Conservation (phyloP, 805 yeast genomes). For the Hanseniaspora occidentalis region DNA sequence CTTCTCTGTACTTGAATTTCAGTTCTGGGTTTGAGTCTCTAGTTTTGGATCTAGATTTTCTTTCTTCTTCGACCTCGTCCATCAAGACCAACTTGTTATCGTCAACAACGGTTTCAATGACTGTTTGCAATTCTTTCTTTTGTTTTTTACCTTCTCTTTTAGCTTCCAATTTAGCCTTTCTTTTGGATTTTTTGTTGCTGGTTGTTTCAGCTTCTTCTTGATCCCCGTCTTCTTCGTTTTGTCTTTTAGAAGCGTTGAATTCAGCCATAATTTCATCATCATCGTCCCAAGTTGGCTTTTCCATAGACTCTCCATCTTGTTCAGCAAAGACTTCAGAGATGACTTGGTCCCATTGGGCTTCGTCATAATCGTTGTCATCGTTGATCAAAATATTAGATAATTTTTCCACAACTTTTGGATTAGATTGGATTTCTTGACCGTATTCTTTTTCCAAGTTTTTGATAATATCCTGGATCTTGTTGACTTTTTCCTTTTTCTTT, state of each 20-base stretch:
- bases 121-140: slow-evolving; percentile 45
- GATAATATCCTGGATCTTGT: slow-evolving; percentile 51
- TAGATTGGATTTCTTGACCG: slow-evolving; percentile 29
- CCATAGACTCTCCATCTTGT: slow-evolving; percentile 23
- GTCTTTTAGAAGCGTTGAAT: slow-evolving; percentile 25
- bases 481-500: slow-evolving; percentile 65
- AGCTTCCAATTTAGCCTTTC: slow-evolving; percentile 41
- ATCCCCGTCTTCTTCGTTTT: slow-evolving; percentile 10
- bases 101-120: slow-evolving; percentile 72
- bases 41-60: slow-evolving; percentile 44
- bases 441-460: slow-evolving; percentile 30
- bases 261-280: slow-evolving; percentile 42
- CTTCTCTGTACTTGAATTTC: slow-evolving; percentile 79
- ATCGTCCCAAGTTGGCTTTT: slow-evolving; percentile 56
- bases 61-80: slow-evolving; percentile 51
- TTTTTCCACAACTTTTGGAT: slow-evolving; percentile 46
- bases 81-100: slow-evolving; percentile 50
- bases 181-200: slow-evolving; percentile 30
- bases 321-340: slow-evolving; percentile 81
- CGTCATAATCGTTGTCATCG: slow-evolving; percentile 86
- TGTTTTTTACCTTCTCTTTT: slow-evolving; percentile 49
- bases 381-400: slow-evolving; percentile 68
- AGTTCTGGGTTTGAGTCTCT: slow-evolving; percentile 30
- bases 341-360: slow-evolving; percentile 80
- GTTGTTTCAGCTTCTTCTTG: slow-evolving; percentile 15